A percentile compares a stretch with the other conserved stretches of the same genome.
Conservation (phyloP, 1,284 basidiomycete species). For the Inonotus hispidus region DNA sequence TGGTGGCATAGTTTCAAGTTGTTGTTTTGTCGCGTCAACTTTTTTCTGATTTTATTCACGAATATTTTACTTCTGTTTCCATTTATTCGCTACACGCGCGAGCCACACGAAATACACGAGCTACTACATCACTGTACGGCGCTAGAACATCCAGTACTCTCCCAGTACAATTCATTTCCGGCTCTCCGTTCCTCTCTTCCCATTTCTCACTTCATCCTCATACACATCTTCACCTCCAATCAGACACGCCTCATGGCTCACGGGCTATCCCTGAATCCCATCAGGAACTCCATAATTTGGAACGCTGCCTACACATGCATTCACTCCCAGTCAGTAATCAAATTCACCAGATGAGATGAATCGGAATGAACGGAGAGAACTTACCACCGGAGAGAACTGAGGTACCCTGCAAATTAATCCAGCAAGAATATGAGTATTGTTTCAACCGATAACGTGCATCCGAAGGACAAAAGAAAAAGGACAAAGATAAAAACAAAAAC, state of each 20-base stretch:
- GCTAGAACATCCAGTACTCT: background rate
- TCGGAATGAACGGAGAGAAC: background rate
- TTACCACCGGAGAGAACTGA: slow-evolving; percentile 59
- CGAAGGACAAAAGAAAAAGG: background rate
- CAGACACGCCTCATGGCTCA: slow-evolving; percentile 7
- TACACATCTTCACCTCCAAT: background rate
- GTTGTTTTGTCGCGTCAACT: too few relatives aligned
- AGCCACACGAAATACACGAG: background rate
- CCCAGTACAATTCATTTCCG: background rate
- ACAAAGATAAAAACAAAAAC: background rate
- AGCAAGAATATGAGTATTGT: too few relatives aligned
- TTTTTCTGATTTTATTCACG: too few relatives aligned
- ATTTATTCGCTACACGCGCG: background rate
- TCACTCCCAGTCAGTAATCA: background rate
- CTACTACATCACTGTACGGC: background rate
- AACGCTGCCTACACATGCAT: slow-evolving; percentile 45
- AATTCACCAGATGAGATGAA: background rate
- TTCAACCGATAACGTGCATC: too few relatives aligned
- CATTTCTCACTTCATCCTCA: background rate
- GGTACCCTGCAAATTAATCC: slow-evolving; percentile 44
- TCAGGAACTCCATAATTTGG: slow-evolving; percentile 63
- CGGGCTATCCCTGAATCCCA: slow-evolving; percentile 50
- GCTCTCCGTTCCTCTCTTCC: background rate
- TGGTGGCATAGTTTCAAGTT: too few relatives aligned
- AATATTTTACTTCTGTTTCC: too few relatives aligned